Percentiles rank a stretch among this genome's conserved stretches.
Evolutionary conservation across 169 alveolate genomes (phyloP).

Genomic region (Theileria orientalis): DNA sequence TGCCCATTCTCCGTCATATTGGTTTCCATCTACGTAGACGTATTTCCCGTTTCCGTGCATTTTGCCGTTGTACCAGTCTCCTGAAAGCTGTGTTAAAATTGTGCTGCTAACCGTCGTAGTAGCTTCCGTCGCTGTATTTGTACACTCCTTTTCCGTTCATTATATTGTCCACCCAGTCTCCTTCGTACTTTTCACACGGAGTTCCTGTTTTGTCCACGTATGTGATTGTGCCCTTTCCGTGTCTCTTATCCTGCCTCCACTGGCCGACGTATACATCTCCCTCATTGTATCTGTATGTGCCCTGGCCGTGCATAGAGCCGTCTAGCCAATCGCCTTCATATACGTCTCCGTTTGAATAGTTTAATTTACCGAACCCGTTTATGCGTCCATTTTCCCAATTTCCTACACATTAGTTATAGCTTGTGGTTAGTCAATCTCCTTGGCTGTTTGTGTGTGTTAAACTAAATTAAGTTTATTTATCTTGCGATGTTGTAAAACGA

Average conservation of each 20-base stretch:
- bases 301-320: constrained; percentile 93
- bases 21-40: constrained; percentile 87
- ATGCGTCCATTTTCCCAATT: constrained; percentile 91
- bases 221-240: constrained; percentile 90
- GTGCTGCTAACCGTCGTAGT: constrained; percentile 82
- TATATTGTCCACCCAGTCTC: constrained; percentile 89
- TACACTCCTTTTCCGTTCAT: constrained; percentile 93
- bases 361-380: constrained; percentile 89
- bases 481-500: neutral
- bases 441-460: too few species aligned
- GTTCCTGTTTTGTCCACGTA: constrained; percentile 73
- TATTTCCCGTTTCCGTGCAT: constrained; percentile 92
- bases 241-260: constrained; percentile 92
- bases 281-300: constrained; percentile 89
- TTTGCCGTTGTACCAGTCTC: constrained; percentile 93
- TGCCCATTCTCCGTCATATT: constrained; percentile 94
- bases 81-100: constrained; percentile 2
- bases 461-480: too few species aligned
- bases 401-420: constrained; percentile 61
- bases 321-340: constrained; percentile 95
- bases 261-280: constrained; percentile 93
- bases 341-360: constrained; percentile 89
- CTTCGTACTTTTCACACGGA: constrained; percentile 88
- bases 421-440: neutral
- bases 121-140: constrained; percentile 90